Percentiles rank a stretch among this genome's conserved stretches.
phyloP scores from a whole-genome alignment of 2,329 filamentous ascomycete genomes.

The Gliomastix tumulicola region DNA sequence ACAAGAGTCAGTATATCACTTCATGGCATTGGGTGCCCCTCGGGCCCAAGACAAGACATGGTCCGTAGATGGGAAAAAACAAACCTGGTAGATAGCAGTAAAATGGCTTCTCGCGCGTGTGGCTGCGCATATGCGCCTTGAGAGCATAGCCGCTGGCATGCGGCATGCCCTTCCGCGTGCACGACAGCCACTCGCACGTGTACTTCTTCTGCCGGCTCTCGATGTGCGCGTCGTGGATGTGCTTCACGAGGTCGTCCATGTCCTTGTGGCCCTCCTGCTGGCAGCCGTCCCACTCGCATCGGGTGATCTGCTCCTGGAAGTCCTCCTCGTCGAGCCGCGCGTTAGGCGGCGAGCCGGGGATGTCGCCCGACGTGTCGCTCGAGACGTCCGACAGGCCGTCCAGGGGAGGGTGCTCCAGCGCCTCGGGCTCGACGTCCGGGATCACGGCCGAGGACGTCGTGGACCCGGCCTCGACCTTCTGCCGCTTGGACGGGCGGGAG shows the following conservation, averaged over 20 bases:
- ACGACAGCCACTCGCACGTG: slow-evolving; percentile 96
- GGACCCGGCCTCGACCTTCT: slow-evolving; percentile 36
- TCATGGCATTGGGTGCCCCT: no score
- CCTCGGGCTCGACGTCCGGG: slow-evolving; percentile 33
- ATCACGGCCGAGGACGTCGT: slow-evolving; percentile 36
- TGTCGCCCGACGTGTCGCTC: slow-evolving; percentile 82
- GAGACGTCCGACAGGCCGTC: slow-evolving; percentile 68
- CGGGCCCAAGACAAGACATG: no score
- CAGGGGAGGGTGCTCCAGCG: slow-evolving; percentile 42
- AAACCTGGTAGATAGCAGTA: slow-evolving; percentile 90
- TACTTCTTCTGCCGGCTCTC: slow-evolving; percentile 92
- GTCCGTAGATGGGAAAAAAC: no score
- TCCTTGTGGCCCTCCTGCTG: slow-evolving; percentile 63
- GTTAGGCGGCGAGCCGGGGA: slow-evolving; percentile 64
- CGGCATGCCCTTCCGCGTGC: slow-evolving; percentile 76
- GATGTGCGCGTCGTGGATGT: slow-evolving; percentile 91
- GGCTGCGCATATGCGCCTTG: slow-evolving; percentile 95
- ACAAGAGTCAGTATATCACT: no score
- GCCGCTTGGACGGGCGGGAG: slow-evolving; percentile 37
- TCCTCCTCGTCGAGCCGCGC: slow-evolving; percentile 67
- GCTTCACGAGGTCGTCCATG: slow-evolving; percentile 75
- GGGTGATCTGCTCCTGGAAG: slow-evolving; percentile 68
- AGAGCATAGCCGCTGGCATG: slow-evolving; percentile 95
- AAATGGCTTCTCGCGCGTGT: slow-evolving; percentile 97
- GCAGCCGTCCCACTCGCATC: slow-evolving; percentile 74